A percentile compares a stretch with the other conserved stretches of the same genome.
Evolutionary conservation across 1,284 basidiomycete genomes (phyloP).

Genomic region (Leccinum subrobustum): DNA sequence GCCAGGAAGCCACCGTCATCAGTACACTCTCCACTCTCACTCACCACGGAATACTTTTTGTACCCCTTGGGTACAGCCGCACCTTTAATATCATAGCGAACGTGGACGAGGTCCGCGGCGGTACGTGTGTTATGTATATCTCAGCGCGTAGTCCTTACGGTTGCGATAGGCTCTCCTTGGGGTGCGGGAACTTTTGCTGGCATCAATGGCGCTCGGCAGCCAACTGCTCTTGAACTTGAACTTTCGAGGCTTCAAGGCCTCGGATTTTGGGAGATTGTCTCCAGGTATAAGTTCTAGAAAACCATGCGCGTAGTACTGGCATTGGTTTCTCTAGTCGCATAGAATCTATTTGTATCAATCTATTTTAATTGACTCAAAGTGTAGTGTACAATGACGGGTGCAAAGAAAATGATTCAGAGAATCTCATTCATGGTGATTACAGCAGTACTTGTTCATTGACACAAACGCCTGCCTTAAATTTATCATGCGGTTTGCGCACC

Average conservation of each 20-base stretch:
- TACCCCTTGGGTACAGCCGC: slow-evolving; percentile 51
- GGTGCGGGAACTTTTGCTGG: slow-evolving; percentile 50
- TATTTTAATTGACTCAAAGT: background rate
- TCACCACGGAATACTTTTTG: slow-evolving; percentile 54
- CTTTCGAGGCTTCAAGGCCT: slow-evolving; percentile 47
- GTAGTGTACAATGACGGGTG: background rate
- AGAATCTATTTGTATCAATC: background rate
- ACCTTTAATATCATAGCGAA: slow-evolving; percentile 38
- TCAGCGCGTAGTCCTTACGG: background rate
- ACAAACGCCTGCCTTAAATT: too few species aligned
- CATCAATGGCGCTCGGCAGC: slow-evolving; percentile 45
- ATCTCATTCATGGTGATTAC: too few species aligned
- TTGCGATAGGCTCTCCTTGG: slow-evolving; percentile 36
- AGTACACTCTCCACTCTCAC: slow-evolving; percentile 52
- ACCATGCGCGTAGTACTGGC: background rate
- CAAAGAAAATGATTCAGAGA: background rate
- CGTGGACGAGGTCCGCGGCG: slow-evolving; percentile 45
- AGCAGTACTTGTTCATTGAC: too few species aligned
- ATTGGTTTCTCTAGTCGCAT: too few species aligned
- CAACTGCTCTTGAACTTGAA: slow-evolving; percentile 44
- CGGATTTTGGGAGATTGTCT: slow-evolving; percentile 31
- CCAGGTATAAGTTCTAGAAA: slow-evolving; percentile 11
- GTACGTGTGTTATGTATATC: slow-evolving; percentile 17
- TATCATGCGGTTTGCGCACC: too few species aligned
- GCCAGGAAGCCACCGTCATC: slow-evolving; percentile 49